Conservation (phyloP, 495 filamentous ascomycete species). For the Poronia punctata region DNA sequence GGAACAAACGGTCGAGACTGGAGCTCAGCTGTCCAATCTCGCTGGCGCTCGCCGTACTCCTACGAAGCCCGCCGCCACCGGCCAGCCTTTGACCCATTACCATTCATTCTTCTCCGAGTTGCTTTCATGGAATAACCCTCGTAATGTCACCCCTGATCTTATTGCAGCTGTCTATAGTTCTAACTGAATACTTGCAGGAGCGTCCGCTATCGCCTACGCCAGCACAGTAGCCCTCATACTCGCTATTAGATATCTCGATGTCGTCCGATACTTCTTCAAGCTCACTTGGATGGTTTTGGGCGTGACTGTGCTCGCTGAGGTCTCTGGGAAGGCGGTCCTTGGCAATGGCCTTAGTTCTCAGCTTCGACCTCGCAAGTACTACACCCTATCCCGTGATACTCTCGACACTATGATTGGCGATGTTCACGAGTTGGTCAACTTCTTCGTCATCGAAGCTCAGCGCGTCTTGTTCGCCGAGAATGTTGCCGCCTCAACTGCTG, state of each 20-base stretch:
- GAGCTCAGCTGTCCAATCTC: slow-evolving; percentile 67
- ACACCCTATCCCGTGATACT: slow-evolving; percentile 79
- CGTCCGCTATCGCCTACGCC: slow-evolving; percentile 78
- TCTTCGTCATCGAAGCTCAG: slow-evolving; percentile 95
- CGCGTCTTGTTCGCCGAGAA: slow-evolving; percentile 94
- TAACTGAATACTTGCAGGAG: slow-evolving; percentile 42
- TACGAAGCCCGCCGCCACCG: slow-evolving; percentile 62
- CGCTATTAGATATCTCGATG: slow-evolving; percentile 79
- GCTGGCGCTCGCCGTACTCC: slow-evolving; percentile 64
- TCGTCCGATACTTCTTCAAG: slow-evolving; percentile 86
- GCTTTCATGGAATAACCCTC: slow-evolving; percentile 56
- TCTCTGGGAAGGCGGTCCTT: slow-evolving; percentile 67
- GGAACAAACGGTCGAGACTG: slow-evolving; percentile 63
- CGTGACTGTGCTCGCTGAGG: slow-evolving; percentile 70
- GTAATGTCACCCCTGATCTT: slow-evolving; percentile 24
- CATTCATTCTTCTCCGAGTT: slow-evolving; percentile 93
- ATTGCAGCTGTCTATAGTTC: slow-evolving; percentile 33
- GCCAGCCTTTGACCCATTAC: slow-evolving; percentile 89
- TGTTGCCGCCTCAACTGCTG: slow-evolving; percentile 66
- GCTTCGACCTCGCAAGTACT: slow-evolving; percentile 86
- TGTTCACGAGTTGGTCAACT: slow-evolving; percentile 87
- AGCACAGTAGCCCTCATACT: slow-evolving; percentile 74
- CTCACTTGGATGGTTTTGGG: slow-evolving; percentile 56
- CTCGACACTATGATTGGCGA: slow-evolving; percentile 76
- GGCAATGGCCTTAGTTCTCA: slow-evolving; percentile 76